Evolutionary conservation across 2,329 filamentous ascomycete species (phyloP).

Genomic region (Drechmeria coniospora): DNA sequence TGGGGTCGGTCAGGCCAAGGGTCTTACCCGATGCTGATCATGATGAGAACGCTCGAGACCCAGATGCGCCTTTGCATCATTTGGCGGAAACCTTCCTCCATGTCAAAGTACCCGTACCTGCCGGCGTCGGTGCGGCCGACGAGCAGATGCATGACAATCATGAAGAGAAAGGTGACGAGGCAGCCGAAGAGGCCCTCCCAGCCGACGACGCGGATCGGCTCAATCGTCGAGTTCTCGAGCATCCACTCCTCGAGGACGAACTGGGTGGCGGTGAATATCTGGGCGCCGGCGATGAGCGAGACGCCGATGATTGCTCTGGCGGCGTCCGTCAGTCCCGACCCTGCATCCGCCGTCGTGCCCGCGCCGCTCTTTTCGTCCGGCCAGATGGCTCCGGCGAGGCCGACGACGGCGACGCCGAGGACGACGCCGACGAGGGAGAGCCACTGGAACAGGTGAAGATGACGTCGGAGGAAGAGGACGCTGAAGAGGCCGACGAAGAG

Average conservation of each 20-base stretch:
- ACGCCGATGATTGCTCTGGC: conserved; percentile 62
- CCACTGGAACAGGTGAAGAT: conserved; percentile 83
- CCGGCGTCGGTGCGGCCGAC: conserved; percentile 64
- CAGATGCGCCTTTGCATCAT: conserved; percentile 56
- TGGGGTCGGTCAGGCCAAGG: too few relatives aligned
- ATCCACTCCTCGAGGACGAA: conserved; percentile 95
- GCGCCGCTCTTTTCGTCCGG: conserved; percentile 42
- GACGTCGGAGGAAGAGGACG: conserved; percentile 72
- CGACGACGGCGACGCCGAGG: conserved; percentile 74
- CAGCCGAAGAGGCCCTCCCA: conserved; percentile 96
- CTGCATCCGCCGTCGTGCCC: conserved; percentile 19
- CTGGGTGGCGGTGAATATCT: conserved; percentile 93
- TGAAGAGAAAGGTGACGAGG: conserved; percentile 57
- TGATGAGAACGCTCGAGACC: conserved; percentile 72
- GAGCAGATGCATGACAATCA: conserved; percentile 63
- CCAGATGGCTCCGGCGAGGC: conserved; percentile 72
- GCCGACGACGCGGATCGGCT: conserved; percentile 81
- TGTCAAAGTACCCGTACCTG: conserved; percentile 75
- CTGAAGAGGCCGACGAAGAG: conserved; percentile 94
- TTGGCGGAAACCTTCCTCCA: conserved; percentile 69
- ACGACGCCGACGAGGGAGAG: conserved; percentile 76
- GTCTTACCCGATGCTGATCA: conserved; percentile 84
- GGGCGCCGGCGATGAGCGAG: conserved; percentile 77
- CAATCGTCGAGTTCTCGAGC: conserved; percentile 46
- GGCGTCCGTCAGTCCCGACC: conserved; percentile 21